Base-by-base conservation (phyloP, 495 filamentous ascomycete species). In the Podospora anserina region DNA sequence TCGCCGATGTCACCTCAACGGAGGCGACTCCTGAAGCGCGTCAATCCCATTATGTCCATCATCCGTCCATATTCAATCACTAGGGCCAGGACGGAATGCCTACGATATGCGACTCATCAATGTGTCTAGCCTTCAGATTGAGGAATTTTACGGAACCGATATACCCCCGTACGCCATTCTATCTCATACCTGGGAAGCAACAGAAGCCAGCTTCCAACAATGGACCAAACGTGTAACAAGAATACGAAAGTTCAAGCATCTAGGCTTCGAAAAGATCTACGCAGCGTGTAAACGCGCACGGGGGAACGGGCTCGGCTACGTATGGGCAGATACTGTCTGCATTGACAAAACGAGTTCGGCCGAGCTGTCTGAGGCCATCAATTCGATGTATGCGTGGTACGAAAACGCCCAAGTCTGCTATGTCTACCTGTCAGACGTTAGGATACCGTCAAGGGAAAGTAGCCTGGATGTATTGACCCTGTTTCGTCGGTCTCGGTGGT, bases 331-430 rank as follows among this genome's bases (percentile, higher is more conserved):
- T 60, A 82, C 78, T 5, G 78, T 75, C 66, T 71, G 62, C 61
- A 83, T 83, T 53, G 75, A 83, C 71, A 80, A 81, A 66, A 69
- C 23, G 5, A 80, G 72, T 65, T 76, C 72, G 49, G 74, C 78
- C 6, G 80, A 81, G 69, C 75, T 82, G 9, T 75, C 76, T 11
- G 75, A 79, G 53, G 76, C 78, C 54, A 79, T 79, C 66, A 79
- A 79, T 63, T 74, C 75, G 26, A 78, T 82, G 80, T 72, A 67
- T 34, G 64, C 28, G 3, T 73, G 71, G 71, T 73, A 73, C 61
- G 30, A 55, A 16, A 30, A 68, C 3, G 65, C 72, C 2, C 58
- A 18, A 18, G 39, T 73, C 13, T 75, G 74, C 69, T 75, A 73
- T 57, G 72, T 59, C 15, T 72, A 69, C 44, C 60, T 74, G 13